Conservation (phyloP, 768 basidiomycete species). For the Tricholoma matsutake region DNA sequence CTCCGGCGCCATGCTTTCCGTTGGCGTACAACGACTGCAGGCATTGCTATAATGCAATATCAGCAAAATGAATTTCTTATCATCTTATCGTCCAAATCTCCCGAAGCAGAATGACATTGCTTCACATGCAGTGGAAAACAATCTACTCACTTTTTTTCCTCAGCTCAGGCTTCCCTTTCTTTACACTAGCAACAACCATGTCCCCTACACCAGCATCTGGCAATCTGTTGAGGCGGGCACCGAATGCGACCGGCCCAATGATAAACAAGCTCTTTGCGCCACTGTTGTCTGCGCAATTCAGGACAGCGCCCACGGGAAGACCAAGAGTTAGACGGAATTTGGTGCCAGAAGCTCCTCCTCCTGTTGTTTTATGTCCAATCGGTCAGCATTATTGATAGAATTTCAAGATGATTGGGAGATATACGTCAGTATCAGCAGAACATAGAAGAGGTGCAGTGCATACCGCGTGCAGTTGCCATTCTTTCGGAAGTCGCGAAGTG, state of each 20-base stretch:
- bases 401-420: not conserved
- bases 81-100: not conserved
- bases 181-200: slow-evolving; percentile 95
- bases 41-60: slow-evolving; percentile 71
- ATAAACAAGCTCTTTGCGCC: slow-evolving; percentile 95
- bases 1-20: slow-evolving; percentile 97
- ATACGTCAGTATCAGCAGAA: slow-evolving; percentile 5
- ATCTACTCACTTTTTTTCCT: slow-evolving; percentile 92
- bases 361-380: slow-evolving; percentile 19
- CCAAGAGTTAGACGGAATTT: slow-evolving; percentile 95
- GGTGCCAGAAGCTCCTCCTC: slow-evolving; percentile 78
- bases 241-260: slow-evolving; percentile 94
- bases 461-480: slow-evolving; percentile 36
- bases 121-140: not conserved
- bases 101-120: not conserved
- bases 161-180: slow-evolving; percentile 99
- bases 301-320: slow-evolving; percentile 91
- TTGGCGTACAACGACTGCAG: slow-evolving; percentile 94
- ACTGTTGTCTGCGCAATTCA: slow-evolving; percentile 99
- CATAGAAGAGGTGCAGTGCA: slow-evolving; percentile 6
- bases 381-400: not conserved
- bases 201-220: slow-evolving; percentile 95
- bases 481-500: slow-evolving; percentile 29
- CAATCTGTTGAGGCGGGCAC: slow-evolving; percentile 94
- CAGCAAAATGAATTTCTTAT: slow-evolving; percentile 4